Conservation (phyloP, 441 rosid genomes). For the Pelargonium exstipulatum region DNA sequence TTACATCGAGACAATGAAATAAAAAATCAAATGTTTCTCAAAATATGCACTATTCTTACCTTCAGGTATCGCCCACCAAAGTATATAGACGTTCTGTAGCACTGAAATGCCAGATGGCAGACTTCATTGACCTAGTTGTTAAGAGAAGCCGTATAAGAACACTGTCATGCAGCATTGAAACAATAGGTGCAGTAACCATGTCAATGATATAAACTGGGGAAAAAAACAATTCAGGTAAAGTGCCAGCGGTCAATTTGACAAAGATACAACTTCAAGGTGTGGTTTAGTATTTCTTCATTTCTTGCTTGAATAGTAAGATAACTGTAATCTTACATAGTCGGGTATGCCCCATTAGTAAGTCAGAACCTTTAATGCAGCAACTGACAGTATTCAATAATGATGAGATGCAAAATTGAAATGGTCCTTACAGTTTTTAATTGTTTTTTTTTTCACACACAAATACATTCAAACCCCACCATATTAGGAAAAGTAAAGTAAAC, state of each 20-base stretch:
- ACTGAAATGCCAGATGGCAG: constrained; percentile 50
- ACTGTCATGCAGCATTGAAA: neutral
- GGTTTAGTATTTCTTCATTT: neutral
- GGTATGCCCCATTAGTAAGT: neutral
- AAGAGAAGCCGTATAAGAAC: constrained; percentile 10
- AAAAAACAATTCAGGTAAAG: neutral
- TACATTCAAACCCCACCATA: neutral
- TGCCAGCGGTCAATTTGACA: neutral
- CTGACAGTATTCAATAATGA: too few relatives aligned
- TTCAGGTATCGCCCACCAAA: constrained; percentile 90
- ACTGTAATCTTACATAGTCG: neutral
- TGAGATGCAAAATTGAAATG: neutral
- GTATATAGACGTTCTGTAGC: constrained; percentile 63
- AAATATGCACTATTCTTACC: constrained; percentile 35
- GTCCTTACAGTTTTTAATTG: neutral
- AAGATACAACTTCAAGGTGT: neutral
- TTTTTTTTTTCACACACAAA: neutral
- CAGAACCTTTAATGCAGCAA: neutral
- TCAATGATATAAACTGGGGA: neutral
- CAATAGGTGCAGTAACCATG: neutral
- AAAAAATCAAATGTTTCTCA: neutral
- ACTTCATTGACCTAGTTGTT: constrained; percentile 54
- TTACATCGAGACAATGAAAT: too few relatives aligned
- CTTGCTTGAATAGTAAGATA: neutral
- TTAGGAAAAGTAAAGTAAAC: neutral